Evolutionary conservation across 2,329 filamentous ascomycete species (phyloP).

Genomic region (Pseudogymnoascus sp.): DNA sequence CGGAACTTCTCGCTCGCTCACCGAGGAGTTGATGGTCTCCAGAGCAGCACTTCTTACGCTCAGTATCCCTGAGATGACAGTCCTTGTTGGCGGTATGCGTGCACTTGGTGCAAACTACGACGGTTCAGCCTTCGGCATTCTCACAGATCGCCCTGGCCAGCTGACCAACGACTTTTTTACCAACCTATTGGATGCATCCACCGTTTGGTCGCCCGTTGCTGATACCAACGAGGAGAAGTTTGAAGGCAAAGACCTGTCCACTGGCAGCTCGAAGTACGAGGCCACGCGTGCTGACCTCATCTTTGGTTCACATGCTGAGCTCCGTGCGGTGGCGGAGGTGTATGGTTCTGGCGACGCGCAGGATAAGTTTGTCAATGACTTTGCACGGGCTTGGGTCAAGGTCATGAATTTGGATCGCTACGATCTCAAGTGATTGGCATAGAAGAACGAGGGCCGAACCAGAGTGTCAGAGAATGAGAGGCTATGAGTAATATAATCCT

Average conservation of each 20-base stretch:
- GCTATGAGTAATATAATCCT: not conserved
- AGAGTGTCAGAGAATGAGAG: not conserved
- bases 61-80: slow-evolving; percentile 46
- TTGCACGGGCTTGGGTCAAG: slow-evolving; percentile 50
- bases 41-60: slow-evolving; percentile 47
- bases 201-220: slow-evolving; percentile 41
- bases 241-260: slow-evolving; percentile 45
- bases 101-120: slow-evolving; percentile 48
- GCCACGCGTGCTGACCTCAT: slow-evolving; percentile 48
- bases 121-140: slow-evolving; percentile 42
- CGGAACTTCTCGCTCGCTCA: slow-evolving; percentile 39
- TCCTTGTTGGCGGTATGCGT: slow-evolving; percentile 48
- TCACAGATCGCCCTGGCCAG: slow-evolving; percentile 45
- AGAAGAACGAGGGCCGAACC: not conserved
- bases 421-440: slow-evolving; percentile 30
- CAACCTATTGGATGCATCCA: slow-evolving; percentile 48
- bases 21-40: slow-evolving; percentile 49
- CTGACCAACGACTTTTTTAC: slow-evolving; percentile 54
- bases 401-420: slow-evolving; percentile 51
- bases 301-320: slow-evolving; percentile 49
- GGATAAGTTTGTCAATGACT: slow-evolving; percentile 47
- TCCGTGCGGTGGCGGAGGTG: slow-evolving; percentile 48
- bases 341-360: slow-evolving; percentile 42
- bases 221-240: slow-evolving; percentile 36
- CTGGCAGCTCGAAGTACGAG: slow-evolving; percentile 46